phyloP scores from a whole-genome alignment of 2,329 filamentous ascomycete genomes.

The Alternaria angustiovoidea region DNA sequence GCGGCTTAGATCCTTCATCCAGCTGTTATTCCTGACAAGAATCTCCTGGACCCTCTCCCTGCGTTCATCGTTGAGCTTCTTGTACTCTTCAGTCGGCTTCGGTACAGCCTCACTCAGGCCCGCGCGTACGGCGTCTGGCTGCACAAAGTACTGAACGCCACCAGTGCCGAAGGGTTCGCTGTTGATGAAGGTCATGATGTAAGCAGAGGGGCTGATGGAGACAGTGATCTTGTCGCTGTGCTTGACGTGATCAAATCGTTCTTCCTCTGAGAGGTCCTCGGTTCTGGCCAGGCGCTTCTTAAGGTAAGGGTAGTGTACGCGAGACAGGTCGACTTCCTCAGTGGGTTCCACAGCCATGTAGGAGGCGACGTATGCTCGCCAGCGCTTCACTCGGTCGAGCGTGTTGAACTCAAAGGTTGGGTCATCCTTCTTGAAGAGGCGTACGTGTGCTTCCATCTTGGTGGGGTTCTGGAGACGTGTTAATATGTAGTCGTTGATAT shows the following conservation, averaged over 20 bases:
- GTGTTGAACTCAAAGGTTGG: conserved; percentile 78
- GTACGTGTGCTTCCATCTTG: conserved; percentile 76
- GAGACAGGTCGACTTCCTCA: conserved; percentile 50
- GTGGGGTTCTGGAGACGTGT: conserved; percentile 57
- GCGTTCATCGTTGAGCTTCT: conserved; percentile 38
- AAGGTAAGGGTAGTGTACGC: conserved; percentile 53
- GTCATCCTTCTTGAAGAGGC: conserved; percentile 88
- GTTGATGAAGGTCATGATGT: conserved; percentile 54
- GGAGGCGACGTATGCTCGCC: conserved; percentile 96
- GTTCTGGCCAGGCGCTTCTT: conserved; percentile 51
- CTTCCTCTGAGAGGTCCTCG: conserved; percentile 45
- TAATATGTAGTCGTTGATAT: conserved; percentile 25
- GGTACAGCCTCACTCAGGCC: conserved; percentile 46
- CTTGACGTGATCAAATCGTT: conserved; percentile 40
- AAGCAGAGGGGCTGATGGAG: conserved; percentile 55
- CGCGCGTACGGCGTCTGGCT: conserved; percentile 45
- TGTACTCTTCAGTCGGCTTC: conserved; percentile 46
- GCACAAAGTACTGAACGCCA: conserved; percentile 53
- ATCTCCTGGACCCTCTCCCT: conserved; percentile 52
- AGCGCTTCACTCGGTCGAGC: conserved; percentile 68
- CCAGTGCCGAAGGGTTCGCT: conserved; percentile 46
- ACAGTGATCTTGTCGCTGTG: conserved; percentile 55
- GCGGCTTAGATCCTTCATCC: conserved; percentile 57
- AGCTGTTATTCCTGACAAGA: conserved; percentile 55
- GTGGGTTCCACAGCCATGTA: conserved; percentile 90